Percentiles rank a stretch among this genome's conserved stretches.
phyloP scores from a whole-genome alignment of 345 rosid genomes.

The Nephelium lappaceum region DNA sequence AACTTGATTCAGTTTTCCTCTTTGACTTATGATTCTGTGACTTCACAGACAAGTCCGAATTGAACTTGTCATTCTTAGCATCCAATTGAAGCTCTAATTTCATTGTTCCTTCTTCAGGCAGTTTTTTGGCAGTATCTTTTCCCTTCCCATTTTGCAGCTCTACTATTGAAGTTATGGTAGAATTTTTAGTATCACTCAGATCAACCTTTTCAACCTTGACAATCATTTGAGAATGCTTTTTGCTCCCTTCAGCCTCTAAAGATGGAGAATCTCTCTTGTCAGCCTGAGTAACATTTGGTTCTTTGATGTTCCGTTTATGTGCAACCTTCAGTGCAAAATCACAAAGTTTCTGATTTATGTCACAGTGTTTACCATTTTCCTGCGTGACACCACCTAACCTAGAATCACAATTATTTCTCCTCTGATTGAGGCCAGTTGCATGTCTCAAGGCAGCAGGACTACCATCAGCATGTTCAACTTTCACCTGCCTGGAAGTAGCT shows the following conservation, averaged over 20 bases:
- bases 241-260: conserved; percentile 32
- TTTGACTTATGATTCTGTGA: conserved; percentile 33
- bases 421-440: conserved; percentile 16
- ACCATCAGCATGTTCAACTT: conserved; percentile 19
- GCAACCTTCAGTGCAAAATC: conserved; percentile 30
- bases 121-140: conserved; percentile 25
- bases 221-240: conserved; percentile 17
- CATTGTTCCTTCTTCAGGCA: conserved; percentile 24
- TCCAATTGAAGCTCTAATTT: conserved; percentile 23
- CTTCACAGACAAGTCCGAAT: conserved; percentile 26
- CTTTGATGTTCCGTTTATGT: conserved; percentile 21
- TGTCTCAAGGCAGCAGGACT: conserved; percentile 21
- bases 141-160: conserved; percentile 40
- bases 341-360: conserved; percentile 28
- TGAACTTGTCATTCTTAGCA: conserved; percentile 32
- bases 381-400: conserved; percentile 15
- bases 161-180: conserved; percentile 40
- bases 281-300: conserved; percentile 18
- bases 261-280: conserved; percentile 18
- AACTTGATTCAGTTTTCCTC: conserved; percentile 27
- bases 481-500: conserved; percentile 12
- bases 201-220: background rate
- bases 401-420: conserved; percentile 24
- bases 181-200: conserved; percentile 23
- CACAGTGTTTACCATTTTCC: conserved; percentile 21